Conservation (phyloP, 1,284 basidiomycete genomes). For the Malassezia pachydermatis region DNA sequence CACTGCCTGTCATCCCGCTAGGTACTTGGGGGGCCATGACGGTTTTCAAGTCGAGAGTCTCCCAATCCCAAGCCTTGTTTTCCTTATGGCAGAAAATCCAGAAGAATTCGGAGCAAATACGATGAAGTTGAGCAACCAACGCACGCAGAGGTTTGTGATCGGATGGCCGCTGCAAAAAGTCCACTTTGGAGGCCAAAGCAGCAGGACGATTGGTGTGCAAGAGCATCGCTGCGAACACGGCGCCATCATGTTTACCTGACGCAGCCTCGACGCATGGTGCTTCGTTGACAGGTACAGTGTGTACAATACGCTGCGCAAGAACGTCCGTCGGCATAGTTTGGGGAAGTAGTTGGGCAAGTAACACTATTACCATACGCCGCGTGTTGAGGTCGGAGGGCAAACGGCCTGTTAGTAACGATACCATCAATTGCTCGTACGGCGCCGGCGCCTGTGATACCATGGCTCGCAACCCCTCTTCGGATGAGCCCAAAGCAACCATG, state of each 20-base stretch:
- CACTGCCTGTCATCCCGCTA: conserved; percentile 94
- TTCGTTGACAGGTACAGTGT: background rate
- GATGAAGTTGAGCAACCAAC: conserved; percentile 76
- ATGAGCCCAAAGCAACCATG: conserved; percentile 83
- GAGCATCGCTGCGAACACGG: conserved; percentile 27
- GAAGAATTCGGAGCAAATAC: conserved; percentile 88
- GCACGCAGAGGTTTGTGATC: conserved; percentile 75
- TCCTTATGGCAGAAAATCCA: conserved; percentile 94
- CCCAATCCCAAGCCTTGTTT: conserved; percentile 76
- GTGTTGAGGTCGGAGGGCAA: conserved; percentile 85
- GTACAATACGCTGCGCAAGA: background rate
- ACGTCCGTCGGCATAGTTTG: background rate
- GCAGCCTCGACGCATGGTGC: background rate
- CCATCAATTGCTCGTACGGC: conserved; percentile 71
- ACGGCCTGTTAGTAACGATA: conserved; percentile 86
- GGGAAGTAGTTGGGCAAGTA: conserved; percentile 53
- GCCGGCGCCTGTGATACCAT: conserved; percentile 70
- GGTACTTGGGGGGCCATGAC: conserved; percentile 87
- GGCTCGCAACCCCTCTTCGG: conserved; percentile 61
- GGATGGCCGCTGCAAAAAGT: conserved; percentile 77
- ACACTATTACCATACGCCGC: conserved; percentile 78
- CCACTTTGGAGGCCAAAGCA: conserved; percentile 47
- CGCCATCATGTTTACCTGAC: background rate
- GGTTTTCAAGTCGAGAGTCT: conserved; percentile 66
- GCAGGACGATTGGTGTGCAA: conserved; percentile 31